These are phyloP conservation scores for Symbiodinium natans DNA, from an alignment of 73 alveolate genomes.

Conservation along the genomic window DNA sequence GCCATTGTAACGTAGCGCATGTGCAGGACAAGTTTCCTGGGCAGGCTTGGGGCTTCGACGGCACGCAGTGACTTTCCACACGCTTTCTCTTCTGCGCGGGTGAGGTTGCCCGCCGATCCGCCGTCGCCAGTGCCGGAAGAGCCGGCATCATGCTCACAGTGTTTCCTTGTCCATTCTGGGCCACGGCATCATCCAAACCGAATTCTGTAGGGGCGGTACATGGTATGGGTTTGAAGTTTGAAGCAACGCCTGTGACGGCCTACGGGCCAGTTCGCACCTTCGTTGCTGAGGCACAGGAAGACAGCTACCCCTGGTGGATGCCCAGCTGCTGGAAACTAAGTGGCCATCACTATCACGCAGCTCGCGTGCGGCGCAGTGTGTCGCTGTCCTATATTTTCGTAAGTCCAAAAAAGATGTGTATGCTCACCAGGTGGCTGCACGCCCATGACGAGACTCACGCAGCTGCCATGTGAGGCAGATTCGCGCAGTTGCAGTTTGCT, in stretches of 20 bases:
- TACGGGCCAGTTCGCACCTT: no score
- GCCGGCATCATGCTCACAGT: background rate
- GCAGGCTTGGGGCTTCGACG: background rate
- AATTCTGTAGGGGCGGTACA: no score
- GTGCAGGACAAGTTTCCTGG: background rate
- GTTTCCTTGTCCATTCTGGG: no score
- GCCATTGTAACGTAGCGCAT: no score
- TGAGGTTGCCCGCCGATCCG: conserved; percentile 15
- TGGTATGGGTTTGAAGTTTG: background rate
- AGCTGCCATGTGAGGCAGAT: background rate
- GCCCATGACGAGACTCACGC: background rate
- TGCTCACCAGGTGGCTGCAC: background rate
- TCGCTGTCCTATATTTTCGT: no score
- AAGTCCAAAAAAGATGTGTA: no score
- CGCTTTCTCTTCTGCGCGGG: background rate
- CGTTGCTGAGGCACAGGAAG: background rate
- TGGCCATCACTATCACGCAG: background rate
- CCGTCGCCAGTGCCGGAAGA: conserved; percentile 91
- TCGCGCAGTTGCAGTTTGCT: background rate
- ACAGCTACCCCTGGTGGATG: background rate
- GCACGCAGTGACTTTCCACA: background rate
- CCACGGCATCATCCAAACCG: background rate
- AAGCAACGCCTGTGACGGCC: background rate
- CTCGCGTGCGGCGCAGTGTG: no score
- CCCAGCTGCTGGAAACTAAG: background rate